Percentiles rank a stretch among this genome's conserved stretches.
These are phyloP conservation scores for Melaleuca alternifolia DNA, from an alignment of 345 rosid species.

Conservation along the genomic window DNA sequence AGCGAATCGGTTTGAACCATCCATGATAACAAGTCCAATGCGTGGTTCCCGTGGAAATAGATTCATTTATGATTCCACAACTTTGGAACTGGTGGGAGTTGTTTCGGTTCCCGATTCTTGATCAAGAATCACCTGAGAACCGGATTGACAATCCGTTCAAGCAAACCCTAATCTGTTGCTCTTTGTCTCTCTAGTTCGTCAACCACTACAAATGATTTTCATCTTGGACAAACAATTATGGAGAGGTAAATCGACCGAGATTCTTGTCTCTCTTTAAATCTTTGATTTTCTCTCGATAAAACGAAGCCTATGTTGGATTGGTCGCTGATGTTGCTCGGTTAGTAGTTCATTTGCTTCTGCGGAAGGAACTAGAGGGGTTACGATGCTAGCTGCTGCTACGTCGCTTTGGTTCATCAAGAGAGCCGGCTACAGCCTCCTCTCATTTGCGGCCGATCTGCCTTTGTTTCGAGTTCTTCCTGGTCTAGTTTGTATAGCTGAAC, in stretches of 20 bases:
- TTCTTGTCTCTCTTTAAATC: not conserved
- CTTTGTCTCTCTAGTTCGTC: not conserved
- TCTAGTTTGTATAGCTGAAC: not conserved
- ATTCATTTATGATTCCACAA: no score
- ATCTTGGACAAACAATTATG: not conserved
- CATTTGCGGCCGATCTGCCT: not conserved
- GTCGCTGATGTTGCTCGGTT: not conserved
- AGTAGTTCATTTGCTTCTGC: not conserved
- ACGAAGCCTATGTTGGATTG: not conserved
- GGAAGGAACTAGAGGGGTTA: not conserved
- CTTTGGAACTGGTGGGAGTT: no score
- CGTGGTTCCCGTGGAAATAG: no score
- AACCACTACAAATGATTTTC: not conserved
- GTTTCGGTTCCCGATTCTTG: no score
- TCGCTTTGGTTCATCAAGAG: not conserved
- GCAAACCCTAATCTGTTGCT: not conserved
- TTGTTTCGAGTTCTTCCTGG: not conserved
- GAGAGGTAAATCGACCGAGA: not conserved
- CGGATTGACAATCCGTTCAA: not conserved
- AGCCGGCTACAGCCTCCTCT: no score
- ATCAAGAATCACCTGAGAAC: not conserved
- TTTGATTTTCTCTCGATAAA: not conserved
- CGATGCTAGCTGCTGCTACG: not conserved
- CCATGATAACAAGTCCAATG: not conserved
- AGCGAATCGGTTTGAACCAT: accelerated